These are phyloP conservation scores for Cymbidium sinense DNA, from an alignment of 106 monocot species.

Conservation along the genomic window DNA sequence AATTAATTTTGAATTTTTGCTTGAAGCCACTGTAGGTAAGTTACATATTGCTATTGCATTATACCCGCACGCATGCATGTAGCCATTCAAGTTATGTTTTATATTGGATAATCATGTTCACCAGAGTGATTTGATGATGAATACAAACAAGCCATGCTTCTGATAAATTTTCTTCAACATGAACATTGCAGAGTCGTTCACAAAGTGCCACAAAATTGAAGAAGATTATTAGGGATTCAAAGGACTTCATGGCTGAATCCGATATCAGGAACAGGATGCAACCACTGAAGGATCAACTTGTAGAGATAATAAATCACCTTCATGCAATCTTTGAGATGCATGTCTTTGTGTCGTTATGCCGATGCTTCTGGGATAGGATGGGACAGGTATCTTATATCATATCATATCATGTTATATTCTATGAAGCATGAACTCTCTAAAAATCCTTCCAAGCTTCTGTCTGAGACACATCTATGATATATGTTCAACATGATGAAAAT, in stretches of 20 bases:
- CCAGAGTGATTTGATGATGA: too few relatives aligned
- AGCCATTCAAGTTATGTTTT: too few relatives aligned
- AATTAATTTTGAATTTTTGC: too few relatives aligned
- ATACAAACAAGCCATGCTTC: not conserved
- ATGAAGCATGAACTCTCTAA: too few relatives aligned
- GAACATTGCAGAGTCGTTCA: slow-evolving; percentile 41
- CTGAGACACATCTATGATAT: too few relatives aligned
- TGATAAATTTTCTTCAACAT: not conserved
- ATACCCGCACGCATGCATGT: too few relatives aligned
- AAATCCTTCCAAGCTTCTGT: too few relatives aligned
- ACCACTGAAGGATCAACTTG: slow-evolving; percentile 70
- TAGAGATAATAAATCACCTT: slow-evolving; percentile 59
- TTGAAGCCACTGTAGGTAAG: too few relatives aligned
- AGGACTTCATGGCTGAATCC: slow-evolving; percentile 62
- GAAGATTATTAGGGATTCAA: slow-evolving; percentile 86
- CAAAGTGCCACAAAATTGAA: slow-evolving; percentile 77
- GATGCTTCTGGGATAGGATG: slow-evolving; percentile 92
- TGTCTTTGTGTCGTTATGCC: slow-evolving; percentile 74
- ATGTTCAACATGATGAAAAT: too few relatives aligned
- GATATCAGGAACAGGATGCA: slow-evolving; percentile 83
- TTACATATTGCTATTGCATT: too few relatives aligned
- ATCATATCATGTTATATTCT: too few relatives aligned
- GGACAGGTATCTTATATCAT: slow-evolving; percentile 54
- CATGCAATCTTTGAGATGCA: slow-evolving; percentile 57
- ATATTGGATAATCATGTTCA: too few relatives aligned